Percentiles rank a stretch among this genome's conserved stretches.
These are phyloP conservation scores for Rhamnella rubrinervis DNA, from an alignment of 331 rosid genomes.

Conservation along the genomic window DNA sequence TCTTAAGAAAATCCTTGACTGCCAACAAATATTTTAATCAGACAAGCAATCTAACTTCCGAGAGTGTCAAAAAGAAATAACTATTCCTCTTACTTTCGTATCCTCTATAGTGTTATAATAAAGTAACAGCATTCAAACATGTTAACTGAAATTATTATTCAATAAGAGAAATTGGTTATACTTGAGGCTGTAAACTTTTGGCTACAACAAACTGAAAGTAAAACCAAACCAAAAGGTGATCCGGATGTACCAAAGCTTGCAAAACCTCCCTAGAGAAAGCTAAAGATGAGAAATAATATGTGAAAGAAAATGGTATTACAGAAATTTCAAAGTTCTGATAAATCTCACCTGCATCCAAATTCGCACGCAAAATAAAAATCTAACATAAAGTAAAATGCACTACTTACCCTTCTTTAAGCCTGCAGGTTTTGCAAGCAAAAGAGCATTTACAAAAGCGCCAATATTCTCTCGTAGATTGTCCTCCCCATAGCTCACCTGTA, in stretches of 20 bases:
- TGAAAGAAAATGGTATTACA: no score
- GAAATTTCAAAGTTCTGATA: no score
- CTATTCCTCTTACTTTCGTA: neutral
- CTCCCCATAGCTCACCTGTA: conserved; percentile 76
- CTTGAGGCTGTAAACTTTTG: neutral
- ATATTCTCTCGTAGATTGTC: conserved; percentile 76
- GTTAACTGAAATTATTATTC: no score
- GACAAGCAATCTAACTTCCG: neutral
- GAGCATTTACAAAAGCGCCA: conserved; percentile 86
- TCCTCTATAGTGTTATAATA: neutral
- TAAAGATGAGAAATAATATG: neutral
- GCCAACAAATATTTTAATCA: neutral
- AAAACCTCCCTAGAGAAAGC: conserved; percentile 2
- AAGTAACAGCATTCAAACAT: neutral
- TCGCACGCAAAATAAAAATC: neutral
- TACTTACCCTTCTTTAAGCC: conserved; percentile 93
- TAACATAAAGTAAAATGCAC: conserved; percentile 9
- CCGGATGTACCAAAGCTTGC: neutral
- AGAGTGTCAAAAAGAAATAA: neutral
- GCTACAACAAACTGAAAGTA: neutral
- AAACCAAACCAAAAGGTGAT: neutral
- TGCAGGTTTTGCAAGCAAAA: conserved; percentile 79
- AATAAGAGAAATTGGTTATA: no score
- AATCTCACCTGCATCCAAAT: conserved; percentile 1
- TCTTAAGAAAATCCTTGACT: no score